Evolutionary conservation across 495 filamentous ascomycete species (phyloP).

Genomic region (Wilcoxina mikolae): DNA sequence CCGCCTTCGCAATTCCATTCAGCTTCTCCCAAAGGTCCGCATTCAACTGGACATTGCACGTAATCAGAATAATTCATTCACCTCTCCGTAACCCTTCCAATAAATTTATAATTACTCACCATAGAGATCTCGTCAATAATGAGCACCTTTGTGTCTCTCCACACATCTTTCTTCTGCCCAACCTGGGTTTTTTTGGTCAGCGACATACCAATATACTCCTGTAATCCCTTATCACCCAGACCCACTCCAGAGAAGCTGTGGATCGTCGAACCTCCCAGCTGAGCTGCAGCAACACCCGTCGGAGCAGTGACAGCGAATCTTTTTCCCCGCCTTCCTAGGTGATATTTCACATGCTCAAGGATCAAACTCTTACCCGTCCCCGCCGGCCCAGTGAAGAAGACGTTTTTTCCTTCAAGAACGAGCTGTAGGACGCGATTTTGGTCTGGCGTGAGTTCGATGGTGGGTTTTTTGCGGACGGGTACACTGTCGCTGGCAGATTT

Average conservation of each 20-base stretch:
- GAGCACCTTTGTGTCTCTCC: constrained; percentile 9
- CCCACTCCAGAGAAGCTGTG: constrained; percentile 24
- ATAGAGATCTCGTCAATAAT: constrained; percentile 29
- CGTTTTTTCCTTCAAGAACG: not conserved
- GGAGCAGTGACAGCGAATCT: constrained; percentile 23
- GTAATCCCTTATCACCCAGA: not conserved
- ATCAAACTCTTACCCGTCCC: constrained; percentile 25
- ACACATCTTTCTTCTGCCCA: constrained; percentile 11
- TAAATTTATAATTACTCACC: constrained; percentile 8
- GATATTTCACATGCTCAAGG: constrained; percentile 17
- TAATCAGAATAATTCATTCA: not conserved
- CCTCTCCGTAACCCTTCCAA: not conserved
- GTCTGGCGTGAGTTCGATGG: no score
- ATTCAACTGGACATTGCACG: constrained; percentile 12
- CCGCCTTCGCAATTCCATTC: constrained; percentile 13
- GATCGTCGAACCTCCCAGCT: constrained; percentile 25
- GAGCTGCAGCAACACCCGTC: constrained; percentile 21
- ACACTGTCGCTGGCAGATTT: no score
- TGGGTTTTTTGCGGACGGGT: no score
- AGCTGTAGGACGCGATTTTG: no score
- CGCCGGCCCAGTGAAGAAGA: constrained; percentile 10
- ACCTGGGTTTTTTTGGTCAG: not conserved
- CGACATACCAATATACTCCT: not conserved
- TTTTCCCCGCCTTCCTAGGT: constrained; percentile 6
- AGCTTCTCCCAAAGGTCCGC: constrained; percentile 26